These are phyloP conservation scores for Sextonia rubra DNA, from an alignment of 164 flowering plant genomes.

Conservation along the genomic window DNA sequence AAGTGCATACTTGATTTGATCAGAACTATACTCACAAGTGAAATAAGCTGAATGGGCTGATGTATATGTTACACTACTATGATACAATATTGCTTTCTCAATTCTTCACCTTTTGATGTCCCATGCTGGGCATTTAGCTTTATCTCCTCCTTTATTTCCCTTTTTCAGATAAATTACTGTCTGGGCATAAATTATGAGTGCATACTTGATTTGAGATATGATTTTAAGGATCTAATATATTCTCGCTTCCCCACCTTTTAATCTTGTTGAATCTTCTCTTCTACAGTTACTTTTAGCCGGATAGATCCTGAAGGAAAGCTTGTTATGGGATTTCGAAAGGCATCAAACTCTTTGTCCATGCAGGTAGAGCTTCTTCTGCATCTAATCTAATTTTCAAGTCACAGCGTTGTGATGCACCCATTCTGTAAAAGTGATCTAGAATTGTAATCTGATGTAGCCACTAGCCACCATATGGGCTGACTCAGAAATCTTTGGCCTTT, in stretches of 20 bases:
- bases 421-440: background rate
- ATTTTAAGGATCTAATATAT: background rate
- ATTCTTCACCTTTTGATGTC: background rate
- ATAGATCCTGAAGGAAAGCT: conserved; percentile 90
- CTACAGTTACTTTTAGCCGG: conserved; percentile 84
- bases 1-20: background rate
- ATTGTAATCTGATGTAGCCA: background rate
- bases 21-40: too few species aligned
- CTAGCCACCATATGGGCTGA: background rate
- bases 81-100: too few species aligned
- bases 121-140: background rate
- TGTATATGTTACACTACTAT: too few species aligned
- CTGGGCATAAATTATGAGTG: background rate
- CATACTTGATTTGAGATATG: background rate
- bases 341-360: conserved; percentile 38
- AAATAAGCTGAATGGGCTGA: too few species aligned
- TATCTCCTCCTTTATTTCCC: background rate
- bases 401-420: background rate
- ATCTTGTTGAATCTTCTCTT: conserved; percentile 3
- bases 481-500: background rate
- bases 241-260: background rate
- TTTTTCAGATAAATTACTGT: background rate
- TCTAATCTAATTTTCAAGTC: background rate
- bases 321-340: conserved; percentile 88
- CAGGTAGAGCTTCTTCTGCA: conserved; percentile 31